Base-by-base conservation (phyloP, 208 protist genomes). In the Acanthamoeba sp. region DNA sequence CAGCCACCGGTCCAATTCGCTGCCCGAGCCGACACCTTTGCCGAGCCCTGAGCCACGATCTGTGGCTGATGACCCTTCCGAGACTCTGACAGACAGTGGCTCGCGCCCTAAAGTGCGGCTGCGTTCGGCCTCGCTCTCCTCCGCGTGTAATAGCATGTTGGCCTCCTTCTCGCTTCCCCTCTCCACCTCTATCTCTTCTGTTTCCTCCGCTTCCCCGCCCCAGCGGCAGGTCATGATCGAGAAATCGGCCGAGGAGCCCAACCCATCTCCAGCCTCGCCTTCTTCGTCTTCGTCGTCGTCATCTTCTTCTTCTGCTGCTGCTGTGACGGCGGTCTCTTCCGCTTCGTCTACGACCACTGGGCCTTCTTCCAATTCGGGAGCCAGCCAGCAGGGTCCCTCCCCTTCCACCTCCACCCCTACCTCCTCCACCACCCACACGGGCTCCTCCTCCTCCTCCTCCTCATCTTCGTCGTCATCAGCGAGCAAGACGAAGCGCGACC, bases 1-100 rank as follows among this genome's bases (percentile, higher is more conserved):
- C 69, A 78, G 69, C 69, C 59, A 69, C 27, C 22, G 59, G 4
- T 69, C 59, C 22, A 69, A 69, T 69, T 69, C 59, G n/a, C 59
- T 69, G n/a, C 59, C 59, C 29, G 59, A 69, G n/a, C 59, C 59
- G 6, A 34, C n/a, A 50, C 45, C 45, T 14, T 6, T 14, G 12
- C 45, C 45, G 12, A 66, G 59, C 20, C 59, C n/a, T 32, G 64
- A 50, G 45, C n/a, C n/a, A n/a, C n/a, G n/a, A n/a, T n/a, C n/a
- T n/a, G n/a, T n/a, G n/a, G n/a, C n/a, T n/a, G n/a, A n/a, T n/a
- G n/a, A n/a, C n/a, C n/a, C n/a, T n/a, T n/a, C n/a, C n/a, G n/a
- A n/a, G n/a, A n/a, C n/a, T n/a, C n/a, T n/a, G 45, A 50, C 45
- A 50, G 45, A 50, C 45, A 50, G 12, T 12, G 12, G 45, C 55